Base-by-base conservation (phyloP, 129 eudicot species). In the Ambrosia artemisiifolia region DNA sequence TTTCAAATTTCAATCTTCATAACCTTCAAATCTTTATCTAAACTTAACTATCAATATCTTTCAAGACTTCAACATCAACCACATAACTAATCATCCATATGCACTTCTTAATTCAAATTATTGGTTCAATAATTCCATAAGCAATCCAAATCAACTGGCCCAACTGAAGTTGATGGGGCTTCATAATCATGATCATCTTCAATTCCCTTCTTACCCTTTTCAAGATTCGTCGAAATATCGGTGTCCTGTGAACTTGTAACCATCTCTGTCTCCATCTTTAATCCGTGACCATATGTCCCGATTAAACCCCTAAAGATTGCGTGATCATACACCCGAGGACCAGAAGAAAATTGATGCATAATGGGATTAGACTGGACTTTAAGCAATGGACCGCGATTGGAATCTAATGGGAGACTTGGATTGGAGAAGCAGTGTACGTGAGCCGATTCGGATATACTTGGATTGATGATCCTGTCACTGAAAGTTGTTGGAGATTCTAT, bases 391-490 rank as follows among this genome's bases (percentile, higher is more conserved):
- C 10, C 35, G 12, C 75, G 61, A 75, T 54, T 46, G 32, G 81
- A 38, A 18, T 77, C 11, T 30, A 63, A 44, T 28, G 72, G 72
- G 50, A 62, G 54, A 63, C 43, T 43, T 4, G 78, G 40, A 74
- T 80, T 89, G 98, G 98, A 92, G 98, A 92, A 92, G 98, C 96
- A 92, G 98, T 86, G 88, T 84, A 89, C 96, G 86, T 83, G 94
- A 24, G 74, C 19, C 6, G 88, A 75, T 6, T 69, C 85, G 8
- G 79, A 36, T 50, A 65, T 48, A 36, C 50, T 30, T 30, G 75
- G 70, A 60, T 73, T 79, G 11, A 51, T 69, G 55, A 35, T 69
- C 75, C 62, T 60, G 16, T 42, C 71, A 7, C 34, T 70, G 16
- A 44, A 63, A 61, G 63, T 62, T n/a, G 76, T 68, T 16, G 83